A percentile compares a stretch with the other conserved stretches of the same genome.
Evolutionary conservation across 2,329 filamentous ascomycete genomes (phyloP).

Genomic region (Colletotrichum sidae): DNA sequence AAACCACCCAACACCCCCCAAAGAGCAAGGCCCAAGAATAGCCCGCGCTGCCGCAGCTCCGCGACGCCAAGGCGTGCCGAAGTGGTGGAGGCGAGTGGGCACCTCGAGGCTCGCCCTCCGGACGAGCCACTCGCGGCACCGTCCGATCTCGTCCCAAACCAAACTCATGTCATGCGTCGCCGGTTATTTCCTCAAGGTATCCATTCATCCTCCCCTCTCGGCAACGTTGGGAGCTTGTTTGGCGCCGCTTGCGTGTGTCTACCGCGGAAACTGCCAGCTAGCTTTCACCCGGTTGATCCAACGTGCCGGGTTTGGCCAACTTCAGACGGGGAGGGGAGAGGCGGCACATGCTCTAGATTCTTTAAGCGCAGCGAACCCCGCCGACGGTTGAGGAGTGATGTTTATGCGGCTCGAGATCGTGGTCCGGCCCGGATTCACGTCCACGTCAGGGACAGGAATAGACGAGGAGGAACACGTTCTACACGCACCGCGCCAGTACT

Average conservation of each 20-base stretch:
- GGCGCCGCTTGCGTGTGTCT: conserved; percentile 1
- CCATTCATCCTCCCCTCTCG: no score
- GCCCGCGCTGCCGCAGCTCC: conserved; percentile 31
- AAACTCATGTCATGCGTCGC: conserved; percentile 12
- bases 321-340: neutral
- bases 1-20: conserved; percentile 8
- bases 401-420: conserved; percentile 20
- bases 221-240: no score
- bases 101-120: conserved; percentile 11
- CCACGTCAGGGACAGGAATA: conserved; percentile 7
- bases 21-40: conserved; percentile 18
- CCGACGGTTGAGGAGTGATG: neutral
- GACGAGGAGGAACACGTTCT: conserved; percentile 7
- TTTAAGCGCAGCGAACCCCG: no score
- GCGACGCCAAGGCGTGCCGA: conserved; percentile 36
- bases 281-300: conserved; percentile 1
- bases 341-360: neutral
- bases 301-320: conserved; percentile 10
- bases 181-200: neutral
- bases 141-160: conserved; percentile 24
- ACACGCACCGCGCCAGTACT: neutral
- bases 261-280: no score
- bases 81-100: conserved; percentile 28
- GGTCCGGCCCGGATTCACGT: conserved; percentile 23
- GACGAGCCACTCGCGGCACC: conserved; percentile 27